Conservation (phyloP, 345 rosid species). For the Bretschneidera sinensis region DNA sequence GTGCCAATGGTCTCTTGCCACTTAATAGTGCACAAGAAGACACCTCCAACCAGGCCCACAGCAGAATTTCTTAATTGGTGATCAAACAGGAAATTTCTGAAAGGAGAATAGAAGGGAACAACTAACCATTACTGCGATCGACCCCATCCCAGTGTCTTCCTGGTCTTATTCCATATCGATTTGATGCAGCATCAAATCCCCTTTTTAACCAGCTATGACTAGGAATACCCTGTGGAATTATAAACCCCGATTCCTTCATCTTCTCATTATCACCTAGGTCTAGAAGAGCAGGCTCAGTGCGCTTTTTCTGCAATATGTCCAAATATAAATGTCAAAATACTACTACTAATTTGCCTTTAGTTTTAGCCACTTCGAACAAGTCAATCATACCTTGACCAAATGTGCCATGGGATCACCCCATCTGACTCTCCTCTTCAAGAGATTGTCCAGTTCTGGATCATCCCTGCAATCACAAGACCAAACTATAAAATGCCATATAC, state of each 20-base stretch:
- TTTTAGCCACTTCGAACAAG: background rate
- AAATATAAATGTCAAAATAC: slow-evolving; percentile 10
- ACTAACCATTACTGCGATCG: slow-evolving; percentile 82
- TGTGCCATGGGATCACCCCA: slow-evolving; percentile 99
- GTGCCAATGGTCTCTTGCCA: too few species aligned
- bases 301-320: slow-evolving; percentile 50
- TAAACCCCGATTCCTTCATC: slow-evolving; percentile 89
- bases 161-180: slow-evolving; percentile 82
- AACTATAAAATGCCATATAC: slow-evolving; percentile 6
- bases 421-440: slow-evolving; percentile 68
- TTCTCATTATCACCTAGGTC: slow-evolving; percentile 83
- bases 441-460: slow-evolving; percentile 83
- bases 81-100: too few species aligned
- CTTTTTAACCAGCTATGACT: slow-evolving; percentile 82
- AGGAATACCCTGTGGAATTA: slow-evolving; percentile 79
- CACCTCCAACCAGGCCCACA: background rate
- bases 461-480: slow-evolving; percentile 45
- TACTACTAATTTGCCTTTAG: background rate
- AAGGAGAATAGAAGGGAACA: slow-evolving; percentile 7
- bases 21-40: background rate
- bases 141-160: slow-evolving; percentile 99
- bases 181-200: slow-evolving; percentile 73
- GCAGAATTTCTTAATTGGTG: background rate
- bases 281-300: slow-evolving; percentile 36
- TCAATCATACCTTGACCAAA: slow-evolving; percentile 66